phyloP scores from a whole-genome alignment of 2,329 filamentous ascomycete genomes.

The Cladophialophora immunda region DNA sequence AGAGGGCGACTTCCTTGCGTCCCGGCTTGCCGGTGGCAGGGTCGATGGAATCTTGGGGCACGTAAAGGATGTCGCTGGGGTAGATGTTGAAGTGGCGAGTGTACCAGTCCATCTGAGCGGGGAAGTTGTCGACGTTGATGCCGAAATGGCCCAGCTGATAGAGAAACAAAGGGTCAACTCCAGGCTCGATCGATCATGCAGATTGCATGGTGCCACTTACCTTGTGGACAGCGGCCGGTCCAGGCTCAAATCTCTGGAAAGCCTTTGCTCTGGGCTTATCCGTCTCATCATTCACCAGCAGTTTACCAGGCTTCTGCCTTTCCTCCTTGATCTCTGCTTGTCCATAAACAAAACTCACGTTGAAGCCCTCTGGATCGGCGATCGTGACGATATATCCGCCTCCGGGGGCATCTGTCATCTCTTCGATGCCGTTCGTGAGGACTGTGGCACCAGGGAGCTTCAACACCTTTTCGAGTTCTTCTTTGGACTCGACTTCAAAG shows the following conservation, averaged over 20 bases:
- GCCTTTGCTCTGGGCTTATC: slow-evolving; percentile 50
- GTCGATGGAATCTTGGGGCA: slow-evolving; percentile 39
- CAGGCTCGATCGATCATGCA: background rate
- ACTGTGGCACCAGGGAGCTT: slow-evolving; percentile 32
- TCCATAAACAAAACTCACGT: slow-evolving; percentile 41
- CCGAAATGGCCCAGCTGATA: slow-evolving; percentile 58
- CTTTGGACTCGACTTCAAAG: slow-evolving; percentile 53
- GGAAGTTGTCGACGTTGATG: slow-evolving; percentile 50
- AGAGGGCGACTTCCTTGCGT: slow-evolving; percentile 50
- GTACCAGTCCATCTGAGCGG: slow-evolving; percentile 53
- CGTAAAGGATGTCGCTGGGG: slow-evolving; percentile 56
- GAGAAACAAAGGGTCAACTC: background rate
- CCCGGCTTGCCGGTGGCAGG: slow-evolving; percentile 22
- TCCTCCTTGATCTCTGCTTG: slow-evolving; percentile 37
- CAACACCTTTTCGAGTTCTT: slow-evolving; percentile 52
- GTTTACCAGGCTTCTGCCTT: slow-evolving; percentile 41
- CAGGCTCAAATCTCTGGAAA: slow-evolving; percentile 55
- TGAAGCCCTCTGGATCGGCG: slow-evolving; percentile 43
- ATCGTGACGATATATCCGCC: slow-evolving; percentile 41
- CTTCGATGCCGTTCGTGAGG: slow-evolving; percentile 38
- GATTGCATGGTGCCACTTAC: slow-evolving; percentile 30
- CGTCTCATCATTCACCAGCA: slow-evolving; percentile 49
- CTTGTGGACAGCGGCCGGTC: slow-evolving; percentile 60
- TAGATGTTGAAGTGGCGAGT: slow-evolving; percentile 58
- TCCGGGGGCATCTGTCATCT: slow-evolving; percentile 41